Base-by-base conservation (phyloP, 176 grass and related monocot species). In the Alopecurus myosuroides region DNA sequence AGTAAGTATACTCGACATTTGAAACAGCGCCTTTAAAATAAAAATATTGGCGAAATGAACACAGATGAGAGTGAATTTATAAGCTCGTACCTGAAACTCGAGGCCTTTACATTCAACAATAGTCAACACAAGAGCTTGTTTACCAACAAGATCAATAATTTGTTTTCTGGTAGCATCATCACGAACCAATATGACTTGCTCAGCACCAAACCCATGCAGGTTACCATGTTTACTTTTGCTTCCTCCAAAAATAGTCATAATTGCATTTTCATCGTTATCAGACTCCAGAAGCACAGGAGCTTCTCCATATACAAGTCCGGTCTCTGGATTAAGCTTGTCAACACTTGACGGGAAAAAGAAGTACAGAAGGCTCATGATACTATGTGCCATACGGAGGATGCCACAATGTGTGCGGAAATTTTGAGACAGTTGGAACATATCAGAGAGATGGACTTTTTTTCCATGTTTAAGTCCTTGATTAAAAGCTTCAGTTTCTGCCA, bases 21-120 rank as follows among this genome's bases (percentile, higher is more conserved):
- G 20, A 40, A 17, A 48, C 46, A 72, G 34, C 61, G 22, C 11
- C 42, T 7, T 79, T 23, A 63, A n/a, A 41, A 61, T 33, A 3
- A 70, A 79, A 46, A 84, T 85, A 26, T 13, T 74, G 37, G 15
- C 6, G n/a, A 19, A 34, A 30, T 36, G 15, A 76, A 9, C 36
- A 62, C 34, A 60, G 23, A 25, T 26, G 6, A 58, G 48, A 58
- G 9, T 71, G 42, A 62, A 76, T 3, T 82, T 28, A 65, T 52
- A 77, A 64, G 30, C 20, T 26, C 13, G 22, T 92, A 97, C 95
- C 90, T 97, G 90, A 77, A 94, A 97, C 34, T 97, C 95, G 20
- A 97, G 92, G 67, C 95, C 95, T 68, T 97, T 97, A 15, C 95
- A 97, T 87, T 97, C 95, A 74, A 97, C 62, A 70, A 94, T 97